Percentiles rank a stretch among this genome's conserved stretches.
Evolutionary conservation across 805 yeast species (phyloP).

Genomic region (Nakazawaea holstii): DNA sequence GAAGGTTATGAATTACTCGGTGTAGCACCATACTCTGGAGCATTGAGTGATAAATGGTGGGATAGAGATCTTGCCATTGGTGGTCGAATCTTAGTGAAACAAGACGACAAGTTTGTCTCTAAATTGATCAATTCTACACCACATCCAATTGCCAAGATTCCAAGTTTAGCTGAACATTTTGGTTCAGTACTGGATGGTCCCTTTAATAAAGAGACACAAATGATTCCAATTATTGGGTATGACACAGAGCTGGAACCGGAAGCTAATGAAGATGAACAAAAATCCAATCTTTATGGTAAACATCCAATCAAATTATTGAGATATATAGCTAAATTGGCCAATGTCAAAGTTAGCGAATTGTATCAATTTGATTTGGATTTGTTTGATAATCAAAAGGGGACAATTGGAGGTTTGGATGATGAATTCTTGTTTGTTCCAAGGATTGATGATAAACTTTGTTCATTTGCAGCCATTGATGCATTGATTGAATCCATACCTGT

Average conservation of each 20-base stretch:
- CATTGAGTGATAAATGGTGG: slow-evolving; percentile 61
- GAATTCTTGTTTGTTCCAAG: slow-evolving; percentile 81
- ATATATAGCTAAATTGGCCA: slow-evolving; percentile 58
- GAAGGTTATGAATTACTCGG: slow-evolving; percentile 78
- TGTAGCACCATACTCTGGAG: slow-evolving; percentile 81
- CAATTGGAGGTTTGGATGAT: slow-evolving; percentile 68
- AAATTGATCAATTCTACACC: slow-evolving; percentile 54
- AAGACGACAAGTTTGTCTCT: slow-evolving; percentile 26
- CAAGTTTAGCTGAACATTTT: slow-evolving; percentile 84
- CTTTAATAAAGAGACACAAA: slow-evolving; percentile 70
- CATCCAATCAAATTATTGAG: slow-evolving; percentile 66
- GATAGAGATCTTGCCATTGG: slow-evolving; percentile 85
- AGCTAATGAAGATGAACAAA: slow-evolving; percentile 54
- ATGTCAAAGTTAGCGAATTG: slow-evolving; percentile 53
- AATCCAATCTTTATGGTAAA: slow-evolving; percentile 57
- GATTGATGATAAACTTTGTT: slow-evolving; percentile 78
- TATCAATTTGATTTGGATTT: slow-evolving; percentile 71
- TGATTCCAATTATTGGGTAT: slow-evolving; percentile 77
- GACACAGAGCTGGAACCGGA: slow-evolving; percentile 31
- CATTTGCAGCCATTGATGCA: slow-evolving; percentile 64
- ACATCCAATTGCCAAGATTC: slow-evolving; percentile 71
- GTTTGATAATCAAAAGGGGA: slow-evolving; percentile 76
- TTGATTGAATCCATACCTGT: slow-evolving; percentile 39
- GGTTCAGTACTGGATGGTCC: slow-evolving; percentile 67
- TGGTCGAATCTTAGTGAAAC: slow-evolving; percentile 49